Base-by-base conservation (phyloP, 1,139 yeast species). In the Lodderomyces theae region DNA sequence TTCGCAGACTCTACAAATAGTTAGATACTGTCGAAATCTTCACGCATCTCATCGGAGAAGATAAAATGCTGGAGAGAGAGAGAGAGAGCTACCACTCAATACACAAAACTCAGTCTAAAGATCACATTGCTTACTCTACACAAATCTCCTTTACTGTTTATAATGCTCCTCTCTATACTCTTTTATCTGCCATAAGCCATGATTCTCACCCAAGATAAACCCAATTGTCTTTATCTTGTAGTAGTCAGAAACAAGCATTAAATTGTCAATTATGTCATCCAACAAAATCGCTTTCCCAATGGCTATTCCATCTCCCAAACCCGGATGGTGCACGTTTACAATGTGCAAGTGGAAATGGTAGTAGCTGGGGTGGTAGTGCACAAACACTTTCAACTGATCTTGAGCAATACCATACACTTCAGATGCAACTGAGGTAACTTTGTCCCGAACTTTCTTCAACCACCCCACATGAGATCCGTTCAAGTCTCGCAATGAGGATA, bases 301-400 rank as follows among this genome's bases (percentile, higher is more conserved):
- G 11, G 79, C 69, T 37, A 82, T 75, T 2, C 90, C 86, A 45
- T 77, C 79, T 6, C 89, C 92, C 37, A 83, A 57, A 1, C 95
- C 95, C 1, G 82, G 79, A 50, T 86, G 86, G 18, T 65, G 71
- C 6, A 86, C 71, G 52, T 84, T 85, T 18, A 89, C 95, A n/a
- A 86, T 82, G 57, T 92, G 98, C 28, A 92, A 74, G 58, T 92
- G 98, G 69, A 92, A 83, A 56, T 92, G 97, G 57, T 92, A 92
- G 59, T 92, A 92, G 0, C 96, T 86, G 0, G 99, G 99, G 48
- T 90, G 97, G 60, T 92, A 89, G 59, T 89, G 97, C 39, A 89
- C 73, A 56, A 84, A 90, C 1, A 88, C 60, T 46, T 95, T 75
- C 51, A 90, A 60, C 50, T 81, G 76, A 52, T 80, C 80, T 1